Conservation (phyloP, 306 rosid genomes). For the Phaseolus lunatus region DNA sequence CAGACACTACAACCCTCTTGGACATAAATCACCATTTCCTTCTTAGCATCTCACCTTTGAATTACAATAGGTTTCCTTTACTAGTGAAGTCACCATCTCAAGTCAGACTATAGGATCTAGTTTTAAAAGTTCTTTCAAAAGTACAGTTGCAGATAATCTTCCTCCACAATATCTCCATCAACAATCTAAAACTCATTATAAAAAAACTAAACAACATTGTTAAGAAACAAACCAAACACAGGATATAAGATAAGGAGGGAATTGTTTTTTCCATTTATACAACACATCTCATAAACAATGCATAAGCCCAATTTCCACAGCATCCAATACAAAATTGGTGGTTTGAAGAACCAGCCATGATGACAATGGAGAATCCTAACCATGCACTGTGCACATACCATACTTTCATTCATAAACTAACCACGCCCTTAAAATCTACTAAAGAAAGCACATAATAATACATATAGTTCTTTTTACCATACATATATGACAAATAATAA, state of each 20-base stretch:
- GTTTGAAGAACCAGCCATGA: constrained; percentile 41
- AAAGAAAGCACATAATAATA: constrained; percentile 35
- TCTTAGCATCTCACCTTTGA: too few relatives aligned
- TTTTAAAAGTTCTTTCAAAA: neutral
- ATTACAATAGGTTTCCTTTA: too few relatives aligned
- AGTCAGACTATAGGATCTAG: neutral
- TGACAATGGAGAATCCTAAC: constrained; percentile 41
- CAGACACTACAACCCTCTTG: neutral
- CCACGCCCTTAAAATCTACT: constrained; percentile 17
- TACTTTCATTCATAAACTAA: constrained; percentile 1
- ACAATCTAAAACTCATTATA: too few relatives aligned
- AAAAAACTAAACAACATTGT: too few relatives aligned
- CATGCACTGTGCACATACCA: constrained; percentile 28
- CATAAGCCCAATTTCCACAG: constrained; percentile 38
- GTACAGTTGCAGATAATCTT: neutral
- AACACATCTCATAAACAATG: constrained; percentile 31
- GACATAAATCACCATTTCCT: too few relatives aligned
- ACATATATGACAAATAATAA: constrained; percentile 28
- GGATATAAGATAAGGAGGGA: neutral
- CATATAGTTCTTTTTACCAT: neutral
- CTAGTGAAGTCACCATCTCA: too few relatives aligned
- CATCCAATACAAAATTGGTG: constrained; percentile 54
- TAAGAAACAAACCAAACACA: neutral
- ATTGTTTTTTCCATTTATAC: constrained; percentile 1
- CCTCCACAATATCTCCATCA: neutral